A percentile compares a stretch with the other conserved stretches of the same genome.
Evolutionary conservation across 2,329 filamentous ascomycete genomes (phyloP).

Genomic region (Trichoderma koningii): DNA sequence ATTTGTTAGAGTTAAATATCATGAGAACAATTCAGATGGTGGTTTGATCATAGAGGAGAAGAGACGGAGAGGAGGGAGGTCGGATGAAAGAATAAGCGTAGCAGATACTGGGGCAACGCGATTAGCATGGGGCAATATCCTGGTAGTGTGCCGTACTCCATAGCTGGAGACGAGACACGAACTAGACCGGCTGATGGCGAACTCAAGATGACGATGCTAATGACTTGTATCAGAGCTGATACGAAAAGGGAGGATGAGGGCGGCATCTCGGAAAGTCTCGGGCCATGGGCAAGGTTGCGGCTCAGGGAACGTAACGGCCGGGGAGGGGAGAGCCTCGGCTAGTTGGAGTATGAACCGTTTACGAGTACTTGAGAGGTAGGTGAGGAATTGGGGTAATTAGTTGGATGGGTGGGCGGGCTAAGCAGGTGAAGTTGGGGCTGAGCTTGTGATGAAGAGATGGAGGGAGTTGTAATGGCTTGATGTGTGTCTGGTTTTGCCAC

Average conservation of each 20-base stretch:
- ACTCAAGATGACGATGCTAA: no score
- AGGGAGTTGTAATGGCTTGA: neutral
- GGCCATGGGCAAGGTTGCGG: neutral
- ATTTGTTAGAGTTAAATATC: slow-evolving; percentile 25
- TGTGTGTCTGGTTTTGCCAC: neutral
- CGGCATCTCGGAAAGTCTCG: slow-evolving; percentile 25
- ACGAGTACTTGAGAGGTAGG: no score
- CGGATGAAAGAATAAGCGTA: slow-evolving; percentile 25
- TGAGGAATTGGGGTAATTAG: no score
- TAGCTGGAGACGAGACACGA: no score
- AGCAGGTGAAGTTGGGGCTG: neutral
- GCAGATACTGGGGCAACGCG: neutral
- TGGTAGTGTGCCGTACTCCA: no score
- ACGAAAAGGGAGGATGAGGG: neutral
- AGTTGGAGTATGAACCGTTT: no score
- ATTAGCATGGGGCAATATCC: neutral
- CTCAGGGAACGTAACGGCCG: neutral
- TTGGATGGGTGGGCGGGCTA: no score
- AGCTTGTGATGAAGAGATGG: no score
- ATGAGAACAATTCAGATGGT: slow-evolving; percentile 13
- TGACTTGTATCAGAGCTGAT: no score
- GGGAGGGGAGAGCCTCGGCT: slow-evolving; percentile 2
- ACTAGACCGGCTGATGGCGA: no score
- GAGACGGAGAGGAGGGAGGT: neutral
- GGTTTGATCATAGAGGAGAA: neutral